phyloP scores from a whole-genome alignment of 306 rosid species.

The Cicer yamashitae region DNA sequence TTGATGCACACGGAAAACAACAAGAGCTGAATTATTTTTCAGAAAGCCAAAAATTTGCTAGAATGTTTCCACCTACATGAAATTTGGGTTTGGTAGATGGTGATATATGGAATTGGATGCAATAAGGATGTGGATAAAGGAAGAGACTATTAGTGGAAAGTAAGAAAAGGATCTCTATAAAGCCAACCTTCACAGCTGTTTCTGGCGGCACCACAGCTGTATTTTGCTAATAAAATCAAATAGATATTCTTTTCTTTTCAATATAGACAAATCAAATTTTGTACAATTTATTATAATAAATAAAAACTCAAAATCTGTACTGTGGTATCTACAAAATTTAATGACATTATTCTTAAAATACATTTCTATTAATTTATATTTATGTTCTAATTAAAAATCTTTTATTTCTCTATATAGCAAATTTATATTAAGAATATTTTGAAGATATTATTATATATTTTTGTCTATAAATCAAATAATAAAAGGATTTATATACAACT shows the following conservation, averaged over 20 bases:
- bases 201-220: constrained; percentile 52
- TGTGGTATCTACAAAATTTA: too few relatives aligned
- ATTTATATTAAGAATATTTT: too few relatives aligned
- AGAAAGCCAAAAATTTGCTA: background rate
- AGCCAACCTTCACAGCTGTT: constrained; percentile 48
- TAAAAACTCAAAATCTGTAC: too few relatives aligned
- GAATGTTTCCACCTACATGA: constrained; percentile 26
- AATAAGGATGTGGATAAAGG: constrained; percentile 34
- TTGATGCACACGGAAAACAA: constrained; percentile 19
- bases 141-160: constrained; percentile 4
- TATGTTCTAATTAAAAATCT: too few relatives aligned
- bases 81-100: constrained; percentile 48
- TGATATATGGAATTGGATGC: constrained; percentile 43
- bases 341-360: too few relatives aligned
- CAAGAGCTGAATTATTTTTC: constrained; percentile 18
- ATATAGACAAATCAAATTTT: too few relatives aligned
- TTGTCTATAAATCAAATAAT: too few relatives aligned
- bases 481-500: too few relatives aligned
- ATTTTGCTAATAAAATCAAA: background rate
- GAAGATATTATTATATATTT: too few relatives aligned
- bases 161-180: background rate
- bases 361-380: too few relatives aligned
- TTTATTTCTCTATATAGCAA: too few relatives aligned
- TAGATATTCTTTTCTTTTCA: background rate
- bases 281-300: too few relatives aligned